Evolutionary conservation across 352 stramenopile species (phyloP).

Genomic region (Phytophthora kernoviae): DNA sequence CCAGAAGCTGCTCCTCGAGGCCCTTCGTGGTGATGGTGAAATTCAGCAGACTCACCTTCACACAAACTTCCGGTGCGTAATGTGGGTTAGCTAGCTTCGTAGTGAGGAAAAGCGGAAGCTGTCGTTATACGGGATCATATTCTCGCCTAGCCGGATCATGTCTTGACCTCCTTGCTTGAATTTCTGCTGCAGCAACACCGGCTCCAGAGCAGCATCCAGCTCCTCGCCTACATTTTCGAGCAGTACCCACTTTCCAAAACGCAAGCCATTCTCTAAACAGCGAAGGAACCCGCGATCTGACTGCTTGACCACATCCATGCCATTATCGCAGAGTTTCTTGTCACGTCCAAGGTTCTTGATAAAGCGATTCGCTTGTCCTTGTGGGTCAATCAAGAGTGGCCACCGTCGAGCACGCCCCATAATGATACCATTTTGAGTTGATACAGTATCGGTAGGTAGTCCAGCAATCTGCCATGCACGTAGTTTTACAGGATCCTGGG

Average conservation of each 20-base stretch:
- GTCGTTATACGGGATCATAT: conserved; percentile 92
- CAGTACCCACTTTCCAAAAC: conserved; percentile 92
- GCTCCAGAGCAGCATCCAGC: conserved; percentile 90
- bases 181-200: conserved; percentile 90
- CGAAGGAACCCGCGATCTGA: conserved; percentile 87
- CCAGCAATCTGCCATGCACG: conserved; percentile 89
- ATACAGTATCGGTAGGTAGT: conserved; percentile 88
- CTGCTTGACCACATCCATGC: conserved; percentile 92
- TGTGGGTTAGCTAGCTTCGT: conserved; percentile 94
- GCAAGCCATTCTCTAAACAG: conserved; percentile 89
- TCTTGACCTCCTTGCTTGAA: conserved; percentile 93
- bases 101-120: conserved; percentile 93
- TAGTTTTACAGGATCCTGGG: conserved; percentile 87
- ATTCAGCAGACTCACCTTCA: conserved; percentile 93
- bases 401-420: conserved; percentile 85
- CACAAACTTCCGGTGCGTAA: conserved; percentile 90
- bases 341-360: conserved; percentile 91
- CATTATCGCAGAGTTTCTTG: conserved; percentile 86
- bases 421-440: conserved; percentile 95
- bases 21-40: conserved; percentile 94
- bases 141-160: conserved; percentile 92
- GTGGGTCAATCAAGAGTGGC: conserved; percentile 91
- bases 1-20: conserved; percentile 90
- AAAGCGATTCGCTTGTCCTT: conserved; percentile 93
- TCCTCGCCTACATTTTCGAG: conserved; percentile 92